Conservation (phyloP, 73 alveolate species). For the Stentor roeselii region DNA sequence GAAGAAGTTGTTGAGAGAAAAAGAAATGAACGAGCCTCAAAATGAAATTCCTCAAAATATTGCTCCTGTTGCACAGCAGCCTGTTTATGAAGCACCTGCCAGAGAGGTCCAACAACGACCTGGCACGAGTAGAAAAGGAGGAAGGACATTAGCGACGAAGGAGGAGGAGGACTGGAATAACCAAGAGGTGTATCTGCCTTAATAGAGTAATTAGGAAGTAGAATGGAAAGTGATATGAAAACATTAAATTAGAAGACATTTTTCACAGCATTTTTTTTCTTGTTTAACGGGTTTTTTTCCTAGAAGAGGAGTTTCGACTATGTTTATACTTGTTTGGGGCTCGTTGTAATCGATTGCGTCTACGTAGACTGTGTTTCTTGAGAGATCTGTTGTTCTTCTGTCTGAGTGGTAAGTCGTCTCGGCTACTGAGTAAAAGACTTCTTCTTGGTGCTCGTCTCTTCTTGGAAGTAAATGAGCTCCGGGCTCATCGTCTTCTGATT, state of each 20-base stretch:
- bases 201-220: neutral
- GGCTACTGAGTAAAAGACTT: neutral
- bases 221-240: too few species aligned
- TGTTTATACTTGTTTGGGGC: too few species aligned
- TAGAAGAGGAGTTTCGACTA: too few species aligned
- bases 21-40: slow-evolving; percentile 35
- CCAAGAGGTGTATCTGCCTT: neutral
- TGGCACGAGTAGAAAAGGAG: slow-evolving; percentile 27
- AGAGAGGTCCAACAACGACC: neutral
- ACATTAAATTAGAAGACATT: too few species aligned
- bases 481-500: neutral
- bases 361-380: neutral
- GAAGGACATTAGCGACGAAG: neutral
- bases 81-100: slow-evolving; percentile 14
- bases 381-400: neutral
- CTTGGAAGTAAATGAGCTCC: slow-evolving; percentile 7
- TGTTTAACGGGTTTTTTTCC: too few species aligned
- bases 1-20: slow-evolving; percentile 44
- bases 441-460: neutral
- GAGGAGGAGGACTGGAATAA: neutral
- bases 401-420: neutral
- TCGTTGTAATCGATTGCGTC: neutral
- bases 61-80: neutral
- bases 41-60: neutral
- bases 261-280: too few species aligned